These are phyloP conservation scores for Chrysochromulina parva DNA, from an alignment of 78 protist species.

Conservation along the genomic window DNA sequence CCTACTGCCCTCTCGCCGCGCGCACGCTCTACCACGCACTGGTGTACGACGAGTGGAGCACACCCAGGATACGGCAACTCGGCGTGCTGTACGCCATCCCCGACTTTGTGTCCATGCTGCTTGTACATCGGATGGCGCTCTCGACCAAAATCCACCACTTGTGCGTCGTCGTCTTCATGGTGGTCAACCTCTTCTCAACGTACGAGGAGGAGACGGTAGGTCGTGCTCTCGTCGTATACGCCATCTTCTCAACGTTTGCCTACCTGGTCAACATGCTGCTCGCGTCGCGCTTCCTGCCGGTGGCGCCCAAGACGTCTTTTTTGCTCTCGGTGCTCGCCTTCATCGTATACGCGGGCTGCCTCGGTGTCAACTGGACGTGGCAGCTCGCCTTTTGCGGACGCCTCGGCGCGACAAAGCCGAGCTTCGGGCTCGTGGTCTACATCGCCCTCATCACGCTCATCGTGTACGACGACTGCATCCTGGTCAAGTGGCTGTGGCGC, in stretches of 20 bases:
- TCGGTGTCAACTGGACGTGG: constrained; percentile 40
- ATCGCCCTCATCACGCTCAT: neutral
- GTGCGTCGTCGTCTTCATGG: constrained; percentile 32
- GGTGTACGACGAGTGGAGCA: constrained; percentile 23
- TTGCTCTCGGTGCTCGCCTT: constrained; percentile 13
- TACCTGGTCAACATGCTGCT: constrained; percentile 44
- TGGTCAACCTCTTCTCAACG: neutral
- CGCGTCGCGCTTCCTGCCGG: constrained; percentile 42
- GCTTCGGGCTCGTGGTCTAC: neutral
- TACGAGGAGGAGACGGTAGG: neutral
- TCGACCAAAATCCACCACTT: constrained; percentile 34
- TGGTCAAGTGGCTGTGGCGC: neutral
- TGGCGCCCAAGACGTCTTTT: neutral
- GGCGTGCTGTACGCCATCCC: constrained; percentile 51
- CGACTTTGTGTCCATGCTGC: constrained; percentile 36
- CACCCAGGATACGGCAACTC: constrained; percentile 19
- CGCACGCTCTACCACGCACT: neutral
- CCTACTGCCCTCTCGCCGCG: constrained; percentile 38
- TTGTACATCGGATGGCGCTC: constrained; percentile 24
- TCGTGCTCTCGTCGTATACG: constrained; percentile 46
- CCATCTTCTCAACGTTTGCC: constrained; percentile 37
- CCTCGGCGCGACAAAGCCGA: neutral
- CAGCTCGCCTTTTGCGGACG: neutral
- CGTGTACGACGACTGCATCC: neutral
- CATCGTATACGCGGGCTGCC: constrained; percentile 23